Evolutionary conservation across 176 grass and related monocot species (phyloP).

Genomic region (Eremochloa ophiuroides): DNA sequence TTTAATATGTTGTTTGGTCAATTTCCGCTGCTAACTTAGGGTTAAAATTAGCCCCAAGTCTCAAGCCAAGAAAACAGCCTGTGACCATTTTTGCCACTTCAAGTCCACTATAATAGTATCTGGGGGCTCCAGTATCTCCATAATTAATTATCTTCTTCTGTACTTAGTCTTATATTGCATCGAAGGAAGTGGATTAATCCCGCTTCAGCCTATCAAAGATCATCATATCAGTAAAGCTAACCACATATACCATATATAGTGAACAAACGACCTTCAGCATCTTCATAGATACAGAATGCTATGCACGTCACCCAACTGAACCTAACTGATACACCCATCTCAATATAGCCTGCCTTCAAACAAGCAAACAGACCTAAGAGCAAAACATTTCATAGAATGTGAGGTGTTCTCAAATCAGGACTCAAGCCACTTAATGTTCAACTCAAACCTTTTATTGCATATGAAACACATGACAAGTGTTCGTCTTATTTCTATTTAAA

Average conservation of each 20-base stretch:
- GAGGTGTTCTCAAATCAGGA: not conserved
- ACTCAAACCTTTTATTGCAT: conserved; percentile 28
- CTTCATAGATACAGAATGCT: not conserved
- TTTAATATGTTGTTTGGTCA: not conserved
- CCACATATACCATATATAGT: not conserved
- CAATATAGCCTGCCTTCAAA: not conserved
- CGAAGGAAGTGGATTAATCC: not conserved
- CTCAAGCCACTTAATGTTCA: not conserved
- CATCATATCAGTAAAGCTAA: too few relatives aligned
- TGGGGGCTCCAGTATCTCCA: too few relatives aligned
- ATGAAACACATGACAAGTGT: not conserved
- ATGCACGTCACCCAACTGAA: not conserved
- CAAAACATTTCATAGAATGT: not conserved
- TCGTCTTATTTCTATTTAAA: not conserved
- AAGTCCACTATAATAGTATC: not conserved
- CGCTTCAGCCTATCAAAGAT: not conserved
- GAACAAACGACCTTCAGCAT: not conserved
- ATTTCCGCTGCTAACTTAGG: not conserved
- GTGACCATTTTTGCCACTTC: not conserved
- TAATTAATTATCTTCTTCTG: too few relatives aligned
- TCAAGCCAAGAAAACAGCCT: not conserved
- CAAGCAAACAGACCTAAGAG: not conserved
- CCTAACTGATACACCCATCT: not conserved
- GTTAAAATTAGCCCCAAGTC: too few relatives aligned
- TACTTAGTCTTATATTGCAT: not conserved